These are phyloP conservation scores for Cryphonectria japonica DNA, from an alignment of 2,329 filamentous ascomycete species.

Conservation along the genomic window DNA sequence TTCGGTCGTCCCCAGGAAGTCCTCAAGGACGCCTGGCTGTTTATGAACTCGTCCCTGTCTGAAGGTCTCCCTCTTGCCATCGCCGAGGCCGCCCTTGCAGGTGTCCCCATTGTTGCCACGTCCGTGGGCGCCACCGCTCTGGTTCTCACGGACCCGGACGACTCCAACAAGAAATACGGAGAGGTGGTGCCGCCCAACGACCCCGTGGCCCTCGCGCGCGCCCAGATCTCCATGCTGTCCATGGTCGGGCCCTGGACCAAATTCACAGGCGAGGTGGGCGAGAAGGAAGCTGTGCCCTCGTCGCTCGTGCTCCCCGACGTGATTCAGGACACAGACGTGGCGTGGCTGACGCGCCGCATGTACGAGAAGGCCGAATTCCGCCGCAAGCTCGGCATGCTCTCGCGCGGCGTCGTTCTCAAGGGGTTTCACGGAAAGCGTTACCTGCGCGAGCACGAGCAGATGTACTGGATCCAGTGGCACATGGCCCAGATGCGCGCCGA, in stretches of 20 bases:
- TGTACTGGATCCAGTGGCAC: slow-evolving; percentile 55
- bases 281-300: slow-evolving; percentile 40
- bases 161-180: slow-evolving; percentile 55
- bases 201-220: slow-evolving; percentile 60
- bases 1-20: slow-evolving; percentile 60
- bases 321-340: slow-evolving; percentile 53
- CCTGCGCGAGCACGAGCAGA: slow-evolving; percentile 65
- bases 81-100: slow-evolving; percentile 60
- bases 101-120: slow-evolving; percentile 59
- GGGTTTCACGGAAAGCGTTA: slow-evolving; percentile 63
- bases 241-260: slow-evolving; percentile 65
- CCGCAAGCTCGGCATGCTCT: slow-evolving; percentile 61
- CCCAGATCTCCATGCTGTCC: slow-evolving; percentile 64
- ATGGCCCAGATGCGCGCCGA: slow-evolving; percentile 37
- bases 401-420: slow-evolving; percentile 60
- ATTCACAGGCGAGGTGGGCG: slow-evolving; percentile 56
- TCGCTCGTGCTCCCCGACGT: slow-evolving; percentile 39
- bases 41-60: slow-evolving; percentile 60
- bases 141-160: slow-evolving; percentile 58
- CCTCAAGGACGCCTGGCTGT: slow-evolving; percentile 60
- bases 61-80: slow-evolving; percentile 60
- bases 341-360: slow-evolving; percentile 59
- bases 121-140: slow-evolving; percentile 59
- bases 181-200: slow-evolving; percentile 69
- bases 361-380: slow-evolving; percentile 62